Percentiles rank a stretch among this genome's conserved stretches.
Conservation (phyloP, 306 rosid species). For the Corylus avellana region DNA sequence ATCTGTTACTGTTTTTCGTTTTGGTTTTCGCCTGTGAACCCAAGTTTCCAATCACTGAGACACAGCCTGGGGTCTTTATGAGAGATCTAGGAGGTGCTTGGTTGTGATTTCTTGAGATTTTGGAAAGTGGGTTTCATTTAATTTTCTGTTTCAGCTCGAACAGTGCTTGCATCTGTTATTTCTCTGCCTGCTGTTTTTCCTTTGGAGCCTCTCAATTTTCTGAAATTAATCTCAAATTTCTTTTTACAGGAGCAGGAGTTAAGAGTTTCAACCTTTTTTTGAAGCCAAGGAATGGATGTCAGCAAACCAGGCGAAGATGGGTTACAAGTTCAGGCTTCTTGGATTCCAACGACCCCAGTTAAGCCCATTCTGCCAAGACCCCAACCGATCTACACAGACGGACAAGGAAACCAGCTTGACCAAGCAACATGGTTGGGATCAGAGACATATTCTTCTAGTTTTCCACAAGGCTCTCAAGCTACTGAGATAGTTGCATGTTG, state of each 20-base stretch:
- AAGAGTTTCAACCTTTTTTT: neutral
- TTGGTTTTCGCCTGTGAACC: neutral
- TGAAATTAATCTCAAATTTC: neutral
- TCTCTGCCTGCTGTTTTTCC: neutral
- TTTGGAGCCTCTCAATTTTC: neutral
- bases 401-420: neutral
- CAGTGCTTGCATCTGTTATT: neutral
- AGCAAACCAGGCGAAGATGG: constrained; percentile 8
- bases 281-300: constrained; percentile 24
- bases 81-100: neutral
- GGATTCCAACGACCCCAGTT: constrained; percentile 29
- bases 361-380: constrained; percentile 14
- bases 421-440: constrained; percentile 9
- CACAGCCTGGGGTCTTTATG: neutral
- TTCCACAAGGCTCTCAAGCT: neutral
- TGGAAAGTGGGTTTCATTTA: neutral
- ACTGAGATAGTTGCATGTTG: constrained; percentile 2
- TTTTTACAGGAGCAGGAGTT: neutral
- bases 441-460: neutral
- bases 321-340: constrained; percentile 2
- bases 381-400: neutral
- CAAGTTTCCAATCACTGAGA: neutral
- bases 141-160: neutral
- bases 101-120: neutral
- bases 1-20: neutral